Evolutionary conservation across 257 asterid genomes (phyloP).

Genomic region (Nicotiana benthamiana): DNA sequence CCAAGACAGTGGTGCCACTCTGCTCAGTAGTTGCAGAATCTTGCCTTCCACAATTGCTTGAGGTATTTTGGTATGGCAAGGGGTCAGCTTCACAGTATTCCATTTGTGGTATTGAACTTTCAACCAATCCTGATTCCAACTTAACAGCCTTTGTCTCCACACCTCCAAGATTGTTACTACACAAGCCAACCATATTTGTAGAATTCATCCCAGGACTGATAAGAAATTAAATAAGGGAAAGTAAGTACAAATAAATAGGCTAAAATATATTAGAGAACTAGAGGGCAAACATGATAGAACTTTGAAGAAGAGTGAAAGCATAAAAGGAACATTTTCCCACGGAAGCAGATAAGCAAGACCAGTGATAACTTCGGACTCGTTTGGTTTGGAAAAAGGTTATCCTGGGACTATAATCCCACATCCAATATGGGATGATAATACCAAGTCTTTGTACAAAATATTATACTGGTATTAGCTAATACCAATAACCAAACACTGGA

Average conservation of each 20-base stretch:
- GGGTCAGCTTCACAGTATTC: slow-evolving; percentile 16
- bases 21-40: slow-evolving; percentile 31
- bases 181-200: slow-evolving; percentile 17
- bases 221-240: slow-evolving; percentile 21
- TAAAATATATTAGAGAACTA: not conserved
- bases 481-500: too few species aligned
- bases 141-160: slow-evolving; percentile 33
- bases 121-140: slow-evolving; percentile 30
- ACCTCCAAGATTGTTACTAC: slow-evolving; percentile 30
- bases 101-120: slow-evolving; percentile 33
- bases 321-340: not conserved
- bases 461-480: too few species aligned
- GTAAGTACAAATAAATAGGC: not conserved
- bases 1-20: slow-evolving; percentile 25
- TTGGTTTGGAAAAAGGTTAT: too few species aligned
- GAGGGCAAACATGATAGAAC: not conserved
- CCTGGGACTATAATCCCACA: too few species aligned
- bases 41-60: slow-evolving; percentile 22
- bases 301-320: not conserved
- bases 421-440: too few species aligned
- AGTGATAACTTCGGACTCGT: not conserved
- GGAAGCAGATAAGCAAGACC: not conserved
- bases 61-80: slow-evolving; percentile 8
- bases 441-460: too few species aligned
- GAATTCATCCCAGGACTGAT: slow-evolving; percentile 41